These are phyloP conservation scores for Tolypocladium capitatum DNA, from an alignment of 2,329 filamentous ascomycete genomes.

Conservation along the genomic window DNA sequence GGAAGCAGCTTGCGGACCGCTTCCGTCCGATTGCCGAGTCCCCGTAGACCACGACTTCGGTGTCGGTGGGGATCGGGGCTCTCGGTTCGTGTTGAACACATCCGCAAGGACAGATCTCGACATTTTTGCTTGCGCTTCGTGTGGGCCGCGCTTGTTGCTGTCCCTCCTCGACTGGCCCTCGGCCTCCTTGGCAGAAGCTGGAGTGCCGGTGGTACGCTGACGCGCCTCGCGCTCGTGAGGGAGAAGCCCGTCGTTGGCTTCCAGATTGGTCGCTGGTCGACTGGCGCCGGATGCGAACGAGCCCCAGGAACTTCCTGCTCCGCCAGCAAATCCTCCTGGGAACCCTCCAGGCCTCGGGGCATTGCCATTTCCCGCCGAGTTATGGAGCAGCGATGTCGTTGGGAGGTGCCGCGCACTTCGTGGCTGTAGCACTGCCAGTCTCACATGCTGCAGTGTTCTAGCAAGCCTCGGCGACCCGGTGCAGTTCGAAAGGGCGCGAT, in stretches of 20 bases:
- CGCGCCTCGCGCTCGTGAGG: constrained; percentile 26
- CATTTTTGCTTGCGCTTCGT: constrained; percentile 6
- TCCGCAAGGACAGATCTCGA: constrained; percentile 18
- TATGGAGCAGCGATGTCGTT: constrained; percentile 11
- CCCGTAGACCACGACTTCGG: constrained; percentile 13
- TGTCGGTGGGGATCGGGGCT: constrained; percentile 12
- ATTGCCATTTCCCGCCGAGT: constrained; percentile 8
- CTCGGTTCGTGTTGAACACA: constrained; percentile 17
- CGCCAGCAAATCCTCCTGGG: constrained; percentile 10
- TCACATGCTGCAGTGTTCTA: background rate
- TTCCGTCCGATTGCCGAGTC: background rate
- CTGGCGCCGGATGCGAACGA: constrained; percentile 6
- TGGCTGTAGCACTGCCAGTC: constrained; percentile 1
- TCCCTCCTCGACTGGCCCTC: background rate
- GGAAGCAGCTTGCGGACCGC: background rate
- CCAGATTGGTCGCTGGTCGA: background rate
- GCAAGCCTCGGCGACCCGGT: background rate
- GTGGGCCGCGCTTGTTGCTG: background rate
- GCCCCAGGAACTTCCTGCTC: constrained; percentile 8
- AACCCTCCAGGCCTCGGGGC: constrained; percentile 10
- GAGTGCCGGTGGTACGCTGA: constrained; percentile 8
- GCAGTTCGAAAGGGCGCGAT: background rate
- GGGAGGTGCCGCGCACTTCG: constrained; percentile 13
- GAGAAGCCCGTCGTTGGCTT: constrained; percentile 14
- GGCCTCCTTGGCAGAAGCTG: background rate